Evolutionary conservation across 2,329 filamentous ascomycete species (phyloP), one percentile per base, ranked within the genome.

Genomic region (Aschersonia sp.): DNA sequence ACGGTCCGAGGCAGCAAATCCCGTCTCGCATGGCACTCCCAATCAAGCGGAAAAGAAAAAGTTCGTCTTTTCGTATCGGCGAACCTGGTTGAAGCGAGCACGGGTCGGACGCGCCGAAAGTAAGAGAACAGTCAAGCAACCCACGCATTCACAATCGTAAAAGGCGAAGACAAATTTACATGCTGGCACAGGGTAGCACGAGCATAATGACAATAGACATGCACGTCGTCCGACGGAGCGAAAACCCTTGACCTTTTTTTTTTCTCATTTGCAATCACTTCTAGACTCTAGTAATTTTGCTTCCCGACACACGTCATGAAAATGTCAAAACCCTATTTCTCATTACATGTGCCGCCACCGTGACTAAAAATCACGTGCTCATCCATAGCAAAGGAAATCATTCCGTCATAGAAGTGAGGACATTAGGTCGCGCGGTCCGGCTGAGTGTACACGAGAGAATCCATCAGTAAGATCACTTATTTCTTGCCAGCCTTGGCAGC

Each of bases 401-500:
- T 68, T 55, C 61, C 66, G 60, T 68, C 67, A 60, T 69, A 65
- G 65, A 69, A 68, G 63, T 63, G 63, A 66, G 60, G 60, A 61
- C 62, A 65, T 62, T 52, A 53, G 46, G 48, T 49, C 54, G 49
- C 51, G 31, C 32, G 55, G 55, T 55, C 53, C 56, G 54, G 48
- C 55, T 52, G 50, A 55, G 53, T 49, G 50, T 51, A 55, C 47
- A 56, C 49, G 55, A 55, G 57, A 22, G 22, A 57, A 48, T 45
- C 37, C 45, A 48, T 50, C 51, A 52, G 52, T 44, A 48, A 37
- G 48, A 51, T 53, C 56, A 61, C 57, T 81, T 85, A 85, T 74
- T 85, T 85, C 81, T 84, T 84, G 68, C 67, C 65, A 65, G 79
- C 78, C 79, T 85, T 85, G 69, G 79, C 79, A 67, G 81, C 81